Percentiles rank a stretch among this genome's conserved stretches.
Conservation (phyloP, 148 eudicot species). For the Vaccinium corymbosum region DNA sequence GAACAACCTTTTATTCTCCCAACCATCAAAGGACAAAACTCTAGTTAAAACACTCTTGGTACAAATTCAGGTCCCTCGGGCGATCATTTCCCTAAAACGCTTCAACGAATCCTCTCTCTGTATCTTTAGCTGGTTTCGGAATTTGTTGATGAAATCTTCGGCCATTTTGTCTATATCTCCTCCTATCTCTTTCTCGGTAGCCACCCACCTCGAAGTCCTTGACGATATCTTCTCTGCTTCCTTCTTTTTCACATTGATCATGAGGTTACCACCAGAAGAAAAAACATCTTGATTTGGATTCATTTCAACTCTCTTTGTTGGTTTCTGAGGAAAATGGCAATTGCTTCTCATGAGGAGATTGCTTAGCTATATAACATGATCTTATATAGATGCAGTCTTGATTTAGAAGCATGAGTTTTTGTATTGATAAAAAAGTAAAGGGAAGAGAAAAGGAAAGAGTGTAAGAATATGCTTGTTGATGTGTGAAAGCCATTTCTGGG, state of each 20-base stretch:
- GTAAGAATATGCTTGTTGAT: not conserved
- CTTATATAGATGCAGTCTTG: not conserved
- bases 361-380: not conserved
- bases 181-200: not conserved
- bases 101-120: constrained; percentile 30
- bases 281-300: not conserved
- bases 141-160: constrained; percentile 13
- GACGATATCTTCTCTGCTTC: not conserved
- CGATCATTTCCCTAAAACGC: constrained; percentile 20
- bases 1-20: too few relatives aligned
- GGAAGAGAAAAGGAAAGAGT: not conserved
- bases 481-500: not conserved
- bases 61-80: constrained; percentile 13
- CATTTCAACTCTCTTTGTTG: not conserved
- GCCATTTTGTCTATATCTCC: constrained; percentile 15
- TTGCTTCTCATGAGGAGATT: not conserved
- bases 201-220: not conserved
- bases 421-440: not conserved
- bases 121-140: constrained; percentile 19
- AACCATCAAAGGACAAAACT: too few relatives aligned
- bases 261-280: not conserved
- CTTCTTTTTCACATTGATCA: not conserved
- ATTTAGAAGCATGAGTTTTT: not conserved
- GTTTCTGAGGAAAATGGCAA: not conserved
- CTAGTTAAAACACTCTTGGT: not conserved